Conservation (phyloP, 208 protist genomes). For the Novymonas esmeraldas region DNA sequence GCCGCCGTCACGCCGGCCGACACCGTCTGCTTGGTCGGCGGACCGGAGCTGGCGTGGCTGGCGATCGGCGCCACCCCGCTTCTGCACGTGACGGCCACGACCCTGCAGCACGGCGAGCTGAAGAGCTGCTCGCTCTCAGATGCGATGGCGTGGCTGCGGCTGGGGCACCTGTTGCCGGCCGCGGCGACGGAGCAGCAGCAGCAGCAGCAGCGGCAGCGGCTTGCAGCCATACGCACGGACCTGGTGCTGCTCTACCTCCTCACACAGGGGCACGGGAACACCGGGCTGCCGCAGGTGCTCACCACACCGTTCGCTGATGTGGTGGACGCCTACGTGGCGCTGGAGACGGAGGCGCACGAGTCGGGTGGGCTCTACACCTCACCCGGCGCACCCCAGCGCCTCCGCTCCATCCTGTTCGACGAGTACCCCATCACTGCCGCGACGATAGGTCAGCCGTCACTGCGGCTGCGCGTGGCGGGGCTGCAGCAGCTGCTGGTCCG, state of each 20-base stretch:
- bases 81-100: conserved; percentile 69
- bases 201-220: conserved; percentile 24
- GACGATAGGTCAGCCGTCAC: conserved; percentile 17
- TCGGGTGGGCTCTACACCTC: not conserved
- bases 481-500: conserved; percentile 50
- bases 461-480: conserved; percentile 42
- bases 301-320: conserved; percentile 54
- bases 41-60: conserved; percentile 59
- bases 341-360: conserved; percentile 14
- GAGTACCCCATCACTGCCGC: conserved; percentile 28
- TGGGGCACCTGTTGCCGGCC: conserved; percentile 44
- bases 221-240: conserved; percentile 62
- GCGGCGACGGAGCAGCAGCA: not conserved
- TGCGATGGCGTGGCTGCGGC: conserved; percentile 67
- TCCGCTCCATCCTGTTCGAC: conserved; percentile 33
- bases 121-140: conserved; percentile 61
- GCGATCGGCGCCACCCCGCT: conserved; percentile 67
- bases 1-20: conserved; percentile 44
- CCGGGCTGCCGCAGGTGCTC: conserved; percentile 42
- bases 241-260: conserved; percentile 70
- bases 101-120: conserved; percentile 60
- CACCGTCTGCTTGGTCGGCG: conserved; percentile 66
- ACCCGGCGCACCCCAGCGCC: not conserved
- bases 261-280: conserved; percentile 49
- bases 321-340: conserved; percentile 57